Conservation (phyloP, 2,329 filamentous ascomycete species). For the Whalleya microplaca region DNA sequence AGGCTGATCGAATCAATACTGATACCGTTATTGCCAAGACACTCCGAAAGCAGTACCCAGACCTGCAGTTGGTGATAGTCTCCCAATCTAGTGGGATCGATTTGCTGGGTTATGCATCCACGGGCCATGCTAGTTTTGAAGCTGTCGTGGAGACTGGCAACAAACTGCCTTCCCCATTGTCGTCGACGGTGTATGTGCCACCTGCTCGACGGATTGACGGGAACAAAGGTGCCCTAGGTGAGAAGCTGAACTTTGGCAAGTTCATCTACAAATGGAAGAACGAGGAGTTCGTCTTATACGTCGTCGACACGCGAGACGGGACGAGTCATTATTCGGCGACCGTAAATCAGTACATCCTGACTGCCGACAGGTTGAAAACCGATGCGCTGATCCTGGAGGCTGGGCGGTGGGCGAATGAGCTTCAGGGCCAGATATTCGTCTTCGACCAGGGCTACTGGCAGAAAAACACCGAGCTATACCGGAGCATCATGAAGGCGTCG, state of each 20-base stretch:
- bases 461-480: conserved; percentile 64
- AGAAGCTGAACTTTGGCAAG: conserved; percentile 44
- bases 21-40: conserved; percentile 46
- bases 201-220: conserved; percentile 47
- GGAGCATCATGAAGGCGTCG: conserved; percentile 55
- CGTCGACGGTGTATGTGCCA: conserved; percentile 45
- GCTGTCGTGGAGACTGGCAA: conserved; percentile 34
- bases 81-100: conserved; percentile 37
- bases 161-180: conserved; percentile 41
- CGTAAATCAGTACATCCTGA: conserved; percentile 46
- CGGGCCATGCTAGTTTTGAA: conserved; percentile 43
- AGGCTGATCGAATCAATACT: conserved; percentile 46
- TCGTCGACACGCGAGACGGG: conserved; percentile 48
- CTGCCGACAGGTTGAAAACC: conserved; percentile 35
- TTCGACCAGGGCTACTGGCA: conserved; percentile 67
- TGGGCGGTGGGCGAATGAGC: conserved; percentile 55
- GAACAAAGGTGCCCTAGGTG: conserved; percentile 39
- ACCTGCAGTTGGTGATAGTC: conserved; percentile 45
- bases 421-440: conserved; percentile 69
- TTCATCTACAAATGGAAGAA: conserved; percentile 48
- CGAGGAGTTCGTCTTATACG: conserved; percentile 48
- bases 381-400: conserved; percentile 60
- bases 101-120: conserved; percentile 47
- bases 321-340: conserved; percentile 33
- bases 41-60: conserved; percentile 48